Evolutionary conservation across 1,284 basidiomycete species (phyloP).

Genomic region (Rhodotorula sp.): DNA sequence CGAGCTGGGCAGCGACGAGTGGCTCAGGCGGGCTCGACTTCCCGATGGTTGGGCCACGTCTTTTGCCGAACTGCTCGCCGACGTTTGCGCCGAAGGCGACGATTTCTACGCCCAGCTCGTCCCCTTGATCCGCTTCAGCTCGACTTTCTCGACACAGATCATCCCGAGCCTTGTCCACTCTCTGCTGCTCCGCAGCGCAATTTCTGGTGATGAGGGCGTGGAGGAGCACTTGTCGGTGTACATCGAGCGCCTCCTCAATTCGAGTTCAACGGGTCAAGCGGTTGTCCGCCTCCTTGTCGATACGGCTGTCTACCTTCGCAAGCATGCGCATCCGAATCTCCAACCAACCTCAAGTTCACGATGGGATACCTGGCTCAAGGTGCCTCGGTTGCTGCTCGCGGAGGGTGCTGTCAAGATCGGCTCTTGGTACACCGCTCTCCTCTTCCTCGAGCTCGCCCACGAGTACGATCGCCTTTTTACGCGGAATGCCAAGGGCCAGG

Average conservation of each 20-base stretch:
- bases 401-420: slow-evolving; percentile 72
- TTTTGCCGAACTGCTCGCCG: slow-evolving; percentile 62
- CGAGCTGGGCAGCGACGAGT: slow-evolving; percentile 52
- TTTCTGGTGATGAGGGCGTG: slow-evolving; percentile 2
- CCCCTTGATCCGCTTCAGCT: slow-evolving; percentile 59
- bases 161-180: slow-evolving; percentile 74
- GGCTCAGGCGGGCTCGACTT: slow-evolving; percentile 47
- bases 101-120: slow-evolving; percentile 68
- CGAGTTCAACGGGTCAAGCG: slow-evolving; percentile 14
- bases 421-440: slow-evolving; percentile 79
- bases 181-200: slow-evolving; percentile 54
- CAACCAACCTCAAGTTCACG: slow-evolving; percentile 54
- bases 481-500: neutral
- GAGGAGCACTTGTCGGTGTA: slow-evolving; percentile 38
- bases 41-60: slow-evolving; percentile 66
- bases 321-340: slow-evolving; percentile 59
- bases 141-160: slow-evolving; percentile 62
- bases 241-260: slow-evolving; percentile 53
- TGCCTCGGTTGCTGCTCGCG: slow-evolving; percentile 72
- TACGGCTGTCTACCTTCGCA: slow-evolving; percentile 70
- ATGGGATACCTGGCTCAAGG: slow-evolving; percentile 77
- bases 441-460: slow-evolving; percentile 79
- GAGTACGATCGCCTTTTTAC: slow-evolving; percentile 54
- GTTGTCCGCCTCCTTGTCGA: slow-evolving; percentile 69
- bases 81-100: slow-evolving; percentile 58